Evolutionary conservation across 139 green algal genomes (phyloP), one percentile per base, ranked within the genome.

Genomic region (Raphidocelis subcapitata): DNA sequence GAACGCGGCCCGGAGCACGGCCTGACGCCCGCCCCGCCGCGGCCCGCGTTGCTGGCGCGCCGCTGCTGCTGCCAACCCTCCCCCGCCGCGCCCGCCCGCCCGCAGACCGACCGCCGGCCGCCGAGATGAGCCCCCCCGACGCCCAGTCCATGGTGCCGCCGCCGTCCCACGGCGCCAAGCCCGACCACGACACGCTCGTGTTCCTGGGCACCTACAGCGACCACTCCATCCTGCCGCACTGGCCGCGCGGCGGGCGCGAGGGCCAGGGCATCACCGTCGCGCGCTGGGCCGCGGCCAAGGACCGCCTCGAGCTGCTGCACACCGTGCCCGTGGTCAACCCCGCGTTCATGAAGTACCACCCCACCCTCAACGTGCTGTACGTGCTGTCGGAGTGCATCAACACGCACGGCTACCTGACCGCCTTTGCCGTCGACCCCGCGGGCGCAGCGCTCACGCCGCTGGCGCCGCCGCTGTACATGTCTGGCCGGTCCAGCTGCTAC

Each of bases 361-460:
- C 57, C 14, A 29, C 23, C 33, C 62, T 77, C 8, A 70, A 65
- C 49, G 71, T 77, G 62, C 62, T 77, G 62, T 77, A 77, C 31
- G 71, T 77, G 51, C 62, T 77, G 31, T 66, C 71, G 5, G 71
- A 77, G 51, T 77, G 71, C 71, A 77, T 77, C 35, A 20, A 77
- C 33, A 31, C n/a, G 21, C 37, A 71, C 23, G 71, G 71, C 33
- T 71, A 77, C 49, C 49, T 77, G 33, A 70, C 61, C 23, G 71
- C 71, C 5, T 77, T 63, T 59, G 52, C 57, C 14, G 71, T 77
- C 18, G 71, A 77, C 47, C 37, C 57, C 23, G 20, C 2, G 32
- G 67, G 47, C 5, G 62, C 31, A 1, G 61, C 44, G 14, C 16
- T 72, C 44, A 36, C 35, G 31, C 44, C 67, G 35, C 62, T 77